Evolutionary conservation across 352 stramenopile species (phyloP), one percentile per base, ranked within the genome.

Genomic region (Blastocystis sp.): DNA sequence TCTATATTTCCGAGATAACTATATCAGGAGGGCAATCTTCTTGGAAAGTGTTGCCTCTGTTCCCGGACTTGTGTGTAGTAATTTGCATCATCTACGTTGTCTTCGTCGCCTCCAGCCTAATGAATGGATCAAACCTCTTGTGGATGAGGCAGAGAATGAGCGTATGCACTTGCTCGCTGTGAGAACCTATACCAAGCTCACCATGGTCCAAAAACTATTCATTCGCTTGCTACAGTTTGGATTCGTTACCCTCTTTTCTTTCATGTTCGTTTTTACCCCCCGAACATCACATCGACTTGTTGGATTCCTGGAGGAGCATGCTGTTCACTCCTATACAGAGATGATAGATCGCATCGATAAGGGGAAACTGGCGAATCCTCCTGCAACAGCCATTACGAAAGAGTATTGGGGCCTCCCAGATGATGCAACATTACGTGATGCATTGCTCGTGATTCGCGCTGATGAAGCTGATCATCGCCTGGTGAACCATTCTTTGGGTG

Each of bases 101-200:
- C 27, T 86, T 1, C 32, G 75, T 11, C 75, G 75, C 12, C 61
- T 86, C 2, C 57, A 75, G 27, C 75, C 57, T 32, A 59, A 86
- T 49, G 51, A 78, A 43, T 86, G 75, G 75, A 75, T 86, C 37
- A 86, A 86, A 89, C 94, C 93, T 12, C 85, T 97, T 11, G 89
- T 95, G 2, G 93, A 95, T 61, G 93, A 97, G 71, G 92, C 93
- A 19, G 93, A 97, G 89, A 96, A 97, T 89, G 93, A 97, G 90
- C 90, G 93, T 65, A 96, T 96, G 92, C 93, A 97, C 85, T 86
- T 97, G 39, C 89, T 96, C 7, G 95, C 94, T 86, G 95, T 94
- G 88, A 90, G 92, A 93, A 58, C 75, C 56, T 71, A 66, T 73
- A 86, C 67, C 27, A 32, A 78, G 37, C 73, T 88, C 19, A 89